These are phyloP conservation scores for Guyanaporus albipodus DNA, from an alignment of 768 basidiomycete species.

Conservation along the genomic window DNA sequence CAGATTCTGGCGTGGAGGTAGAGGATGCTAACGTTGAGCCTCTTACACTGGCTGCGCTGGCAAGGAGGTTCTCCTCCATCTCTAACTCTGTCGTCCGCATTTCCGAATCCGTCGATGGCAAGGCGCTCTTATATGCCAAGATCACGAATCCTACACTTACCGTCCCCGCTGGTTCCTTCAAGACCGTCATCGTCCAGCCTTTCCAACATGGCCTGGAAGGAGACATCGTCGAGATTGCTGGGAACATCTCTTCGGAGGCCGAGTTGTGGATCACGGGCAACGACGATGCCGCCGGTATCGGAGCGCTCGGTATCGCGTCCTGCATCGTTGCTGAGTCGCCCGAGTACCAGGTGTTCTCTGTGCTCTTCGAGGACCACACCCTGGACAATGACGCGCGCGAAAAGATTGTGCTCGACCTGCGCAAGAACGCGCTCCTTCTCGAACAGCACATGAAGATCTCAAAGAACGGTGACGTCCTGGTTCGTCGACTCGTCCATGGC, in stretches of 20 bases:
- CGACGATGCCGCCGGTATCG: slow-evolving; percentile 29
- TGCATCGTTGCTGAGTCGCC: slow-evolving; percentile 30
- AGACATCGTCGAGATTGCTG: slow-evolving; percentile 25
- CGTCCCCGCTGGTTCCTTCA: slow-evolving; percentile 18
- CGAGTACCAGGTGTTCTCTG: slow-evolving; percentile 26
- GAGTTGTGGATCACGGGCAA: slow-evolving; percentile 31
- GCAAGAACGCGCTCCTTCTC: slow-evolving; percentile 24
- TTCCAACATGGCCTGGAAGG: slow-evolving; percentile 27
- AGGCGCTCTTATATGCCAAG: slow-evolving; percentile 14
- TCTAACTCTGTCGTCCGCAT: slow-evolving; percentile 9
- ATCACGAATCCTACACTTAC: slow-evolving; percentile 12
- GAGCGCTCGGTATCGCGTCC: slow-evolving; percentile 27
- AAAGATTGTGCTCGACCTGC: slow-evolving; percentile 23
- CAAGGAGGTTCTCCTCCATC: slow-evolving; percentile 10
- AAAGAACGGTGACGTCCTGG: slow-evolving; percentile 24
- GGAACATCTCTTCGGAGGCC: slow-evolving; percentile 22
- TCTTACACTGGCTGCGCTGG: slow-evolving; percentile 11
- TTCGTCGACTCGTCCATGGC: slow-evolving; percentile 29
- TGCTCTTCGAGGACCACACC: slow-evolving; percentile 30
- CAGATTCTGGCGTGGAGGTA: slow-evolving; percentile 17
- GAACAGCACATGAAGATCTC: slow-evolving; percentile 30
- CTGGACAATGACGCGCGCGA: slow-evolving; percentile 20
- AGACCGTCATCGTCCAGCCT: slow-evolving; percentile 24
- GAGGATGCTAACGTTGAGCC: slow-evolving; percentile 14
- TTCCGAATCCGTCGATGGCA: slow-evolving; percentile 10